Evolutionary conservation across 495 filamentous ascomycete genomes (phyloP).

Genomic region (Hypoxylon intermedium): DNA sequence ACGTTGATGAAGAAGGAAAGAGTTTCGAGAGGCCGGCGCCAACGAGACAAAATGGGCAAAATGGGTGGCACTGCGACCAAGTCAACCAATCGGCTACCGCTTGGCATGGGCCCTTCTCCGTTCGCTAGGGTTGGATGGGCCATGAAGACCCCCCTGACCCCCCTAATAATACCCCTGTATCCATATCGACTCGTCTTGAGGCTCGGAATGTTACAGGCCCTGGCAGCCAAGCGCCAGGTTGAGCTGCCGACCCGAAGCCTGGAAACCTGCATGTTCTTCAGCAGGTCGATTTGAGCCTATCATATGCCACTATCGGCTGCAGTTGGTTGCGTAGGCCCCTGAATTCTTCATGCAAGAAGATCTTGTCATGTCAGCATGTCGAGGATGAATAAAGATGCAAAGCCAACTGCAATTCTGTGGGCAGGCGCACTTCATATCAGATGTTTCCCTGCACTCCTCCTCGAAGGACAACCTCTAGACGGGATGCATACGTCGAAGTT

Average conservation of each 20-base stretch:
- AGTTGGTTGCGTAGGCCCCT: too few species aligned
- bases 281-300: too few species aligned
- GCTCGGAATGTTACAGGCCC: constrained; percentile 23
- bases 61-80: constrained; percentile 11
- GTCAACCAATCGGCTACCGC: constrained; percentile 15
- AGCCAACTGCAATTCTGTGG: too few species aligned
- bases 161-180: constrained; percentile 23
- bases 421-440: too few species aligned
- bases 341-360: too few species aligned
- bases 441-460: too few species aligned
- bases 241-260: too few species aligned
- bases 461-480: too few species aligned
- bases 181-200: constrained; percentile 21
- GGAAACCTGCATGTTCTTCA: too few species aligned
- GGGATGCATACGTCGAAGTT: not conserved
- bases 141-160: constrained; percentile 9
- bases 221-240: constrained; percentile 18
- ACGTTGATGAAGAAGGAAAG: constrained; percentile 33
- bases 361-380: too few species aligned
- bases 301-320: too few species aligned
- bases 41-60: constrained; percentile 28
- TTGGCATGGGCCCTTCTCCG: not conserved
- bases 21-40: constrained; percentile 36
- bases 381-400: too few species aligned
- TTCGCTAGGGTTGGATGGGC: constrained; percentile 1